Percentiles rank a stretch among this genome's conserved stretches.
phyloP scores from a whole-genome alignment of 2,329 filamentous ascomycete species.

The Aureobasidium sp. region DNA sequence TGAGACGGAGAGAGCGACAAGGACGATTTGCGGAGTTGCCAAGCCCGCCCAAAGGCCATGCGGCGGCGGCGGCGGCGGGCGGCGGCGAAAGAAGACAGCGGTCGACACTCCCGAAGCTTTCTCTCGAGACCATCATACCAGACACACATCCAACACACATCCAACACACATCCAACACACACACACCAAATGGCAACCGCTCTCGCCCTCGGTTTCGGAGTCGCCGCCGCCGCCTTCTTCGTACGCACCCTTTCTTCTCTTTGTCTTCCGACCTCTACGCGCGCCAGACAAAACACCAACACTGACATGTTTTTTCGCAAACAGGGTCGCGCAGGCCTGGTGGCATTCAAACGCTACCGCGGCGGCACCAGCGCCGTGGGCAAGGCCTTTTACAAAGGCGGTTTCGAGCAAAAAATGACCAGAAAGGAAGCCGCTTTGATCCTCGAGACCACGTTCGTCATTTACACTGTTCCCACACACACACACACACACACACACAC shows the following conservation, averaged over 20 bases:
- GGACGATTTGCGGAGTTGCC: slow-evolving; percentile 4
- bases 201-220: slow-evolving; percentile 43
- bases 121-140: background rate
- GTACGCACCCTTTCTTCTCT: slow-evolving; percentile 34
- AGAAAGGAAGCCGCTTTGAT: slow-evolving; percentile 86
- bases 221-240: slow-evolving; percentile 60
- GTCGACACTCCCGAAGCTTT: background rate
- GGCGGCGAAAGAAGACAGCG: background rate
- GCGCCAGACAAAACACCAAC: slow-evolving; percentile 8
- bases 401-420: slow-evolving; percentile 95
- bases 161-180: background rate
- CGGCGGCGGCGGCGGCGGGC: too few relatives aligned
- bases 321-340: slow-evolving; percentile 84
- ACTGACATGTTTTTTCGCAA: slow-evolving; percentile 19
- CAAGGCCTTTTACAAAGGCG: slow-evolving; percentile 94
- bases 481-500: too few relatives aligned
- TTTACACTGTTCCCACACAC: background rate
- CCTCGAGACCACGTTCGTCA: slow-evolving; percentile 72
- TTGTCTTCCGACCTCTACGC: background rate
- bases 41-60: too few relatives aligned
- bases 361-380: slow-evolving; percentile 70
- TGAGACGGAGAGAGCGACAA: too few relatives aligned
- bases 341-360: slow-evolving; percentile 77
- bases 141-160: too few relatives aligned
- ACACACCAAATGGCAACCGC: slow-evolving; percentile 15